phyloP scores from a whole-genome alignment of 1,284 basidiomycete genomes.

The Ceraceosorus guamensis region DNA sequence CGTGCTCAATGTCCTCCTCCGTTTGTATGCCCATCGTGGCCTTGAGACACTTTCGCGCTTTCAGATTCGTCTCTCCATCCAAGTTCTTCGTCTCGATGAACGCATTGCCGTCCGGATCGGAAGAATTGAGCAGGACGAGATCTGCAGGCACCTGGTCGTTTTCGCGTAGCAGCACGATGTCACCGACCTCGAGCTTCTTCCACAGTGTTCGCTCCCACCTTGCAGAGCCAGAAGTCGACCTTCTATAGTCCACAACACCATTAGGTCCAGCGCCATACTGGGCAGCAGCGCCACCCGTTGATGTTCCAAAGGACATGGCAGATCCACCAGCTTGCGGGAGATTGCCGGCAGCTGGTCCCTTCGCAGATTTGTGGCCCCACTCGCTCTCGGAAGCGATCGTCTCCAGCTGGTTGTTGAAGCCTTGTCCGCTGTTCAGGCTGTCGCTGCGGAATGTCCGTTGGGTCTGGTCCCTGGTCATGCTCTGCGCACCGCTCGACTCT shows the following conservation, averaged over 20 bases:
- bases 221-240: conserved; percentile 63
- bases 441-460: conserved; percentile 26
- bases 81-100: conserved; percentile 68
- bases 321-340: background rate
- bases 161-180: conserved; percentile 79
- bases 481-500: background rate
- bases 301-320: background rate
- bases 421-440: conserved; percentile 16
- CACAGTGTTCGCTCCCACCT: conserved; percentile 91
- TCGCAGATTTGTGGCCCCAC: conserved; percentile 10
- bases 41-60: conserved; percentile 69
- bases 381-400: conserved; percentile 40
- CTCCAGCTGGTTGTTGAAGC: conserved; percentile 17
- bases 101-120: conserved; percentile 50
- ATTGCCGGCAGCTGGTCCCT: background rate
- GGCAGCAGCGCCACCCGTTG: background rate
- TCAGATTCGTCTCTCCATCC: conserved; percentile 95
- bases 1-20: conserved; percentile 84
- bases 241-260: conserved; percentile 61
- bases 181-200: conserved; percentile 99
- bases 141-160: conserved; percentile 96
- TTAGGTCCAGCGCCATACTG: conserved; percentile 5
- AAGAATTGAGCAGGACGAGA: conserved; percentile 72
- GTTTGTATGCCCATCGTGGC: conserved; percentile 69
- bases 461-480: background rate